Conservation (phyloP, 495 filamentous ascomycete species). For the Barbatosphaeria neglecta region DNA sequence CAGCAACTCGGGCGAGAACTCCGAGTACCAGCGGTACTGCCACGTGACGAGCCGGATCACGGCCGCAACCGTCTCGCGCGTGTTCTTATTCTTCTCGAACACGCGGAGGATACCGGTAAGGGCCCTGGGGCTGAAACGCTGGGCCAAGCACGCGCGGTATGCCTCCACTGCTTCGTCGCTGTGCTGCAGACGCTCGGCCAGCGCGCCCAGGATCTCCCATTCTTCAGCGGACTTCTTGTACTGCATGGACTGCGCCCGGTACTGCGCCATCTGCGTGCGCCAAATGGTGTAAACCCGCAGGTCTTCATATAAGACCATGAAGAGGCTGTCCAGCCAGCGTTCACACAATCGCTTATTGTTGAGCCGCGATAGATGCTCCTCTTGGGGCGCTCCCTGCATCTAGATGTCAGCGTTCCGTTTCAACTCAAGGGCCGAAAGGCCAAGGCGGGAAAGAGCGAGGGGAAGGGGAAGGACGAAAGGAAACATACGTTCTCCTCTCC, state of each 20-base stretch:
- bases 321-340: slow-evolving; percentile 94
- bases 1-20: slow-evolving; percentile 89
- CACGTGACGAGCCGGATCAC: slow-evolving; percentile 85
- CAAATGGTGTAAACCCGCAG: slow-evolving; percentile 97
- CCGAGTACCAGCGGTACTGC: slow-evolving; percentile 99
- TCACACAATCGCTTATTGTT: slow-evolving; percentile 96
- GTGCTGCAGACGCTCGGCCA: slow-evolving; percentile 87
- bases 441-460: not conserved
- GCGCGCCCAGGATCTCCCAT: slow-evolving; percentile 93
- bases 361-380: slow-evolving; percentile 54
- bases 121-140: slow-evolving; percentile 82
- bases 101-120: slow-evolving; percentile 71
- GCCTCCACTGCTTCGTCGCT: slow-evolving; percentile 81
- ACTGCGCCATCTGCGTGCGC: slow-evolving; percentile 94
- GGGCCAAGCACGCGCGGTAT: slow-evolving; percentile 69
- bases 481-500: slow-evolving; percentile 65
- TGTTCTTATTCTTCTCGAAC: slow-evolving; percentile 60
- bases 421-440: not conserved
- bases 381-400: slow-evolving; percentile 26
- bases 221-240: slow-evolving; percentile 95
- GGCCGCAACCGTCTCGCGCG: slow-evolving; percentile 61
- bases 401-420: slow-evolving; percentile 1
- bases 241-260: slow-evolving; percentile 73
- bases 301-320: slow-evolving; percentile 98
- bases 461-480: not conserved